Evolutionary conservation across 768 basidiomycete genomes (phyloP).

Genomic region (Collybiopsis luxurians): DNA sequence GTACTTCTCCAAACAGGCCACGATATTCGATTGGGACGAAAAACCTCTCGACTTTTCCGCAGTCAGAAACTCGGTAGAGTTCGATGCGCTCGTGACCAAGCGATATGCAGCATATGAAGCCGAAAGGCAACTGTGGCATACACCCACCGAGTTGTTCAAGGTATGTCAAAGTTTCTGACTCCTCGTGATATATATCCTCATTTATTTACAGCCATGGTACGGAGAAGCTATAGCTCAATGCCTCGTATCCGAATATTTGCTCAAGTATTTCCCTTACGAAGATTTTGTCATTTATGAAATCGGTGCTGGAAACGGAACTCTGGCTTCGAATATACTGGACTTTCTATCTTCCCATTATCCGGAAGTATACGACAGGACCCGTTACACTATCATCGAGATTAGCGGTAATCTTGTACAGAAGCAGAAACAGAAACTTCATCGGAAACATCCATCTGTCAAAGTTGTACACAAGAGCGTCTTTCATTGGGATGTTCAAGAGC

Average conservation of each 20-base stretch:
- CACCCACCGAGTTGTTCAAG: conserved; percentile 96
- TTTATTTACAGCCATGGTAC: conserved; percentile 76
- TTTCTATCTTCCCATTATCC: conserved; percentile 76
- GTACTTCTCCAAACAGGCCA: conserved; percentile 92
- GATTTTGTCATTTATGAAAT: conserved; percentile 97
- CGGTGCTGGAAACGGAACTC: conserved; percentile 95
- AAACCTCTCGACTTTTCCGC: conserved; percentile 63
- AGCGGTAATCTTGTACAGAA: conserved; percentile 71
- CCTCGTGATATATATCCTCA: background rate
- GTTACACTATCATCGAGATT: conserved; percentile 95
- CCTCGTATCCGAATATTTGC: conserved; percentile 86
- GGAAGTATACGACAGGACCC: conserved; percentile 90
- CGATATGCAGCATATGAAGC: conserved; percentile 73
- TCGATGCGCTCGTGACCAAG: conserved; percentile 76
- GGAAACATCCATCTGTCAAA: conserved; percentile 62
- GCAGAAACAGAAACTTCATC: conserved; percentile 66
- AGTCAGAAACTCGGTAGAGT: conserved; percentile 68
- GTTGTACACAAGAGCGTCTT: conserved; percentile 81
- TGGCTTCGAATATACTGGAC: conserved; percentile 86
- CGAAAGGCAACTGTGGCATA: conserved; percentile 92
- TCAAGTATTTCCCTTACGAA: conserved; percentile 95
- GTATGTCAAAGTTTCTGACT: conserved; percentile 38
- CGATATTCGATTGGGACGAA: conserved; percentile 74
- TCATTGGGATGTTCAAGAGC: conserved; percentile 73
- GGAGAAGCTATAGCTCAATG: conserved; percentile 88